Base-by-base conservation (phyloP, 129 eudicot species). In the Chrysanthemum seticuspe region DNA sequence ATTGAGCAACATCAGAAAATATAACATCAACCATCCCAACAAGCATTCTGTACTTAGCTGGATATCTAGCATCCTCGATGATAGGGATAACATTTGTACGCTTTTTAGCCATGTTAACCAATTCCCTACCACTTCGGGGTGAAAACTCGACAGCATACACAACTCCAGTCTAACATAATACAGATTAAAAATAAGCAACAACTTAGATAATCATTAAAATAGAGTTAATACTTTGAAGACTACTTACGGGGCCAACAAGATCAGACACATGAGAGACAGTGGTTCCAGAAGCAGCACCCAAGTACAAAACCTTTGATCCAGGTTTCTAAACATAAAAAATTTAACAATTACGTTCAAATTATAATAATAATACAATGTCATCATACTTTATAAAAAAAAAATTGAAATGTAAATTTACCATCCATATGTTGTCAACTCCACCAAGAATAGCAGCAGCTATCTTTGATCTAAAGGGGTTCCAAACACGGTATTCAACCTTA, bases 191-290 rank as follows among this genome's bases (percentile, higher is more conserved):
- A 18, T 16, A 19, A 53, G 27, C 9, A 12, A 48, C 9, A 5
- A 48, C 19, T 1, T 1, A 2, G 12, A 16, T n/a, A 55, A 55
- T n/a, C 16, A 29, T 27, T 0, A 65, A 15, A 64, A 65, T 44
- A 15, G 5, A 50, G 44, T 36, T 40, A 8, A 40, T 40, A 1
- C 44, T 36, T 36, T 36, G 8, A 36, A 21, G 6, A 34, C 16
- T 6, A 71, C 62, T 10, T 31, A 71, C 23, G 5, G 98, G 98
- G 59, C 98, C 98, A 92, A 92, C 94, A 74, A 92, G 66, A 74
- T 92, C 98, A n/a, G 98, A 92, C 18, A 92, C 98, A 40, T 92
- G 98, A 60, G 98, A 92, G 13, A 92, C 96, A 5, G 96, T 89
- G 2, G 95, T 92, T 70, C 98, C 98, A 2, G 98, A 92, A 63